Percentiles rank a stretch among this genome's conserved stretches.
phyloP scores from a whole-genome alignment of 345 rosid species.

The Citrus australasica region DNA sequence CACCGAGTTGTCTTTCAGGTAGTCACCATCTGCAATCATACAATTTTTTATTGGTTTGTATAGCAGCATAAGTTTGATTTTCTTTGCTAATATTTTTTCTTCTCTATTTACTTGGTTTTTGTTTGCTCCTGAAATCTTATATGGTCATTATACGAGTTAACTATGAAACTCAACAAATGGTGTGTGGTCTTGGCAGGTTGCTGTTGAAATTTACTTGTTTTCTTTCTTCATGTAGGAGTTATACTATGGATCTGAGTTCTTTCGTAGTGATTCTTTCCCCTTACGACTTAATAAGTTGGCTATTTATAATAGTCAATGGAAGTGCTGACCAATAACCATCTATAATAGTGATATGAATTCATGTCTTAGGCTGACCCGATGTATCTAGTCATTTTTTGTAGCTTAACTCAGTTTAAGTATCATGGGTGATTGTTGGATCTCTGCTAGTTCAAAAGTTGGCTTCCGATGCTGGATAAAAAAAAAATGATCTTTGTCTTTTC shows the following conservation, averaged over 20 bases:
- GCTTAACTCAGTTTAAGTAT: background rate
- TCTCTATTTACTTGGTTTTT: background rate
- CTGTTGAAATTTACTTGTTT: background rate
- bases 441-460: background rate
- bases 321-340: background rate
- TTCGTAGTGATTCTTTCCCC: background rate
- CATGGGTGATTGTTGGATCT: background rate
- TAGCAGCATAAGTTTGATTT: background rate
- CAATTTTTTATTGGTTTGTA: background rate
- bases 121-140: background rate
- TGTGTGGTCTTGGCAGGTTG: background rate
- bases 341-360: background rate
- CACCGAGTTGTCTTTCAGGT: slow-evolving; percentile 99
- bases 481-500: background rate
- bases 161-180: background rate
- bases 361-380: background rate
- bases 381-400: background rate
- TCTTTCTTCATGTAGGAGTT: background rate
- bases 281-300: background rate
- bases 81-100: background rate
- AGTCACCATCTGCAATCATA: slow-evolving; percentile 8
- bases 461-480: background rate
- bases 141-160: background rate
- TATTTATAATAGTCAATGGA: background rate
- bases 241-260: background rate